Percentiles rank a stretch among this genome's conserved stretches.
These are phyloP conservation scores for Mortierella sp. DNA, from an alignment of 371 early-diverging fungal genomes.

Conservation along the genomic window DNA sequence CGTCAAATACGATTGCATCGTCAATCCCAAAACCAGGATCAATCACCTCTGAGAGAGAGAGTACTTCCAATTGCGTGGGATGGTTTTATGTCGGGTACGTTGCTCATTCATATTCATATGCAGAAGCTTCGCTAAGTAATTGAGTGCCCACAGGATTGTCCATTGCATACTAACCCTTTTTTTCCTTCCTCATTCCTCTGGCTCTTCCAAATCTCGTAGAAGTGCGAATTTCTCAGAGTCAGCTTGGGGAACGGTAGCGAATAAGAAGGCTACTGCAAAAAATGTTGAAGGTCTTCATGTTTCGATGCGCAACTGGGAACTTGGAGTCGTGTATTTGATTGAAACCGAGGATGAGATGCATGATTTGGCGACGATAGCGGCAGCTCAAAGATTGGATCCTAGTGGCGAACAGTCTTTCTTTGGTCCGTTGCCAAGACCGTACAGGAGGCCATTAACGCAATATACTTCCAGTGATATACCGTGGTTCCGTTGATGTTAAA, in stretches of 20 bases:
- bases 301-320: slow-evolving; percentile 47
- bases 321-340: slow-evolving; percentile 34
- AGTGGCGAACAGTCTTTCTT: slow-evolving; percentile 30
- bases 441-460: slow-evolving; percentile 32
- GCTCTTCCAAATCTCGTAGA: slow-evolving; percentile 2
- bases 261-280: slow-evolving; percentile 1
- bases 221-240: slow-evolving; percentile 52
- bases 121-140: not conserved
- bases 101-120: not conserved
- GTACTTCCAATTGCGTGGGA: slow-evolving; percentile 10
- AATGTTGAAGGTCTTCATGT: slow-evolving; percentile 10
- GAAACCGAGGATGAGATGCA: slow-evolving; percentile 44
- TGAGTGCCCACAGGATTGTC: too few relatives aligned
- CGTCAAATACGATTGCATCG: not conserved
- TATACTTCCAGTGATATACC: slow-evolving; percentile 28
- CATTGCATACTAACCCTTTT: not conserved
- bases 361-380: slow-evolving; percentile 1
- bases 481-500: slow-evolving; percentile 22
- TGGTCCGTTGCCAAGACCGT: slow-evolving; percentile 48
- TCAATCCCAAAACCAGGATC: not conserved
- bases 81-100: slow-evolving; percentile 53
- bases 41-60: not conserved
- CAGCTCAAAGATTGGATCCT: slow-evolving; percentile 4
- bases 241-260: slow-evolving; percentile 36
- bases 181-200: not conserved